phyloP scores from a whole-genome alignment of 345 rosid genomes.

The Eucalyptus coolabah region DNA sequence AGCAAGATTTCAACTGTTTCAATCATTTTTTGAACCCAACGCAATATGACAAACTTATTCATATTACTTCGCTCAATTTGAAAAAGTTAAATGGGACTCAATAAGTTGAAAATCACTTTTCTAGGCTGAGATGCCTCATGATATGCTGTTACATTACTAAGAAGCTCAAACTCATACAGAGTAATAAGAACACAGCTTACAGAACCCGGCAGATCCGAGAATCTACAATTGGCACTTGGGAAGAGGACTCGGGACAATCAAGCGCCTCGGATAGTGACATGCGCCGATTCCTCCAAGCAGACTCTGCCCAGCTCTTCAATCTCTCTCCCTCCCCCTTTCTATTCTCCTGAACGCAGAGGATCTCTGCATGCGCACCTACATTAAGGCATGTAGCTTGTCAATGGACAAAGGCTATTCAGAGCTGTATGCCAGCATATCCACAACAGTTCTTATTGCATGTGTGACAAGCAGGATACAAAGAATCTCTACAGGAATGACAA shows the following conservation, averaged over 20 bases:
- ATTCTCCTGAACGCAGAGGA: conserved; percentile 57
- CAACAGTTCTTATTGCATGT: not conserved
- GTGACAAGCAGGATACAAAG: not conserved
- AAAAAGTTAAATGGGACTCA: not conserved
- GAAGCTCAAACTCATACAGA: not conserved
- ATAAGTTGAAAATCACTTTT: not conserved
- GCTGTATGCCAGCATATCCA: not conserved
- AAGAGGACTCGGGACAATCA: conserved; percentile 22
- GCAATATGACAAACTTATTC: not conserved
- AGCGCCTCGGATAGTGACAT: conserved; percentile 52
- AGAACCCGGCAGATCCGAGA: conserved; percentile 43
- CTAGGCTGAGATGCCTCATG: not conserved
- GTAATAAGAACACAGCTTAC: not conserved
- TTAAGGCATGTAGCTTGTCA: not conserved
- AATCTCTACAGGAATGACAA: not conserved
- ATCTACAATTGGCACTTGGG: conserved; percentile 45
- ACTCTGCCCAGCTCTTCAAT: conserved; percentile 75
- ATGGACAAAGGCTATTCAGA: not conserved
- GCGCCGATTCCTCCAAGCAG: conserved; percentile 62
- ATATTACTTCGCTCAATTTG: not conserved
- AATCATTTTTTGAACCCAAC: not conserved
- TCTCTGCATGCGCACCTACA: conserved; percentile 71
- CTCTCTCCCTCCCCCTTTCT: conserved; percentile 76
- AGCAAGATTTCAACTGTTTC: not conserved
- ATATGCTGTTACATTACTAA: not conserved